Percentiles rank a stretch among this genome's conserved stretches.
Conservation (phyloP, 2,329 filamentous ascomycete species). For the Mycogone perniciosa region DNA sequence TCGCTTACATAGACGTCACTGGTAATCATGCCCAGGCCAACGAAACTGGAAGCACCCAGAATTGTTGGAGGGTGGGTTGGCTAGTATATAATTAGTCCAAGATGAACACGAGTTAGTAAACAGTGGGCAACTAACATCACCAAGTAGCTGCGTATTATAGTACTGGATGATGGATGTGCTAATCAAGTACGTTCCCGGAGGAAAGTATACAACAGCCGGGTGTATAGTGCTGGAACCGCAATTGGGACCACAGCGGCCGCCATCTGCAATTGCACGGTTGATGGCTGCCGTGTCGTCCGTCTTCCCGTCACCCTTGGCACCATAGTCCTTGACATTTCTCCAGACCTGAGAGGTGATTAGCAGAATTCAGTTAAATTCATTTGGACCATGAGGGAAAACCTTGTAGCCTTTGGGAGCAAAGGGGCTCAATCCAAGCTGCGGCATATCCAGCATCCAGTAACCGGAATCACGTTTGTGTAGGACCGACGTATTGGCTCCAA, state of each 20-base stretch:
- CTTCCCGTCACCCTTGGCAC: constrained; percentile 23
- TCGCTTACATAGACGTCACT: constrained; percentile 25
- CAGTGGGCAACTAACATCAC: constrained; percentile 6
- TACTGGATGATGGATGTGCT: constrained; percentile 53
- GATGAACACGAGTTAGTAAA: too few relatives aligned
- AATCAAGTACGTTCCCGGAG: constrained; percentile 49
- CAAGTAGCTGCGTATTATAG: constrained; percentile 56
- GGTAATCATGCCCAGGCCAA: constrained; percentile 50
- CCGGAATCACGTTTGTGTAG: neutral
- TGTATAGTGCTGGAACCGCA: constrained; percentile 26
- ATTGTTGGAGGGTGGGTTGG: constrained; percentile 43
- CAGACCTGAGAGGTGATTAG: neutral
- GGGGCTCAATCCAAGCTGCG: constrained; percentile 2
- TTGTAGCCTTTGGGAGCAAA: constrained; percentile 2
- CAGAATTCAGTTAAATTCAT: too few relatives aligned
- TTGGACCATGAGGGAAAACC: neutral
- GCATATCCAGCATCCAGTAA: constrained; percentile 4
- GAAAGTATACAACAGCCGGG: constrained; percentile 24
- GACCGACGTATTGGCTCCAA: too few relatives aligned
- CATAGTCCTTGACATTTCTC: constrained; percentile 36
- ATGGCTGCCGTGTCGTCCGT: constrained; percentile 53
- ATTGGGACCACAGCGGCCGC: constrained; percentile 27
- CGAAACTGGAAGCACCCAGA: constrained; percentile 46
- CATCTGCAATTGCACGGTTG: constrained; percentile 35
- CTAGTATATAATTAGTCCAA: too few relatives aligned